Percentiles rank a stretch among this genome's conserved stretches.
Evolutionary conservation across 306 rosid genomes (phyloP).

Genomic region (Astragalus glycyphyllos): DNA sequence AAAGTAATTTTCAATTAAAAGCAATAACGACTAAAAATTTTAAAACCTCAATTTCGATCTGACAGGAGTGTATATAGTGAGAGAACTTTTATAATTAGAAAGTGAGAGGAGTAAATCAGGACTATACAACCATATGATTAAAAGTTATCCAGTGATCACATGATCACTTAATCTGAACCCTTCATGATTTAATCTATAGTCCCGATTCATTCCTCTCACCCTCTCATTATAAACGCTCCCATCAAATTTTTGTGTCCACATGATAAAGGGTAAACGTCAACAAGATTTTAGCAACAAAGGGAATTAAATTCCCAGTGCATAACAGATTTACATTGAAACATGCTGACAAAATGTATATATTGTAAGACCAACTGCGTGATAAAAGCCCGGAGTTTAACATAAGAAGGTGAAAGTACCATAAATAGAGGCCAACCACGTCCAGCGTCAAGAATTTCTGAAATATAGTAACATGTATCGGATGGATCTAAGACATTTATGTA

Average conservation of each 20-base stretch:
- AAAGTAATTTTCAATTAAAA: constrained; percentile 31
- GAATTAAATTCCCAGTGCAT: constrained; percentile 28
- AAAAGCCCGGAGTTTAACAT: constrained; percentile 31
- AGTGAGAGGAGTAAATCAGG: too few species aligned
- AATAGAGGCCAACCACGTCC: constrained; percentile 82
- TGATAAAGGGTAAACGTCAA: constrained; percentile 33
- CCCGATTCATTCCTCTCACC: too few species aligned
- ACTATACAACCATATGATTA: too few species aligned
- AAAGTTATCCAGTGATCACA: too few species aligned
- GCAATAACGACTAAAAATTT: background rate
- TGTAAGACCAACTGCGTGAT: constrained; percentile 1
- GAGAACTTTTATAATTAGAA: too few species aligned
- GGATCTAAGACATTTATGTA: constrained; percentile 86
- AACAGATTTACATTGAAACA: constrained; percentile 19
- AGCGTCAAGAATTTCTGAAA: constrained; percentile 91
- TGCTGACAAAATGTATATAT: constrained; percentile 3
- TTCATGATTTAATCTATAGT: too few species aligned
- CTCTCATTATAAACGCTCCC: background rate
- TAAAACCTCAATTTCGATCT: constrained; percentile 15
- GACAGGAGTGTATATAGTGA: background rate
- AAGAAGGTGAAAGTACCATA: constrained; percentile 67
- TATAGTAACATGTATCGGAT: constrained; percentile 68
- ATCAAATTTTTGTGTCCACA: constrained; percentile 18
- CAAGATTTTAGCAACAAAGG: constrained; percentile 38
- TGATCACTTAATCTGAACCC: too few species aligned